phyloP scores from a whole-genome alignment of 164 flowering plant species.

The Vitis labrusca region DNA sequence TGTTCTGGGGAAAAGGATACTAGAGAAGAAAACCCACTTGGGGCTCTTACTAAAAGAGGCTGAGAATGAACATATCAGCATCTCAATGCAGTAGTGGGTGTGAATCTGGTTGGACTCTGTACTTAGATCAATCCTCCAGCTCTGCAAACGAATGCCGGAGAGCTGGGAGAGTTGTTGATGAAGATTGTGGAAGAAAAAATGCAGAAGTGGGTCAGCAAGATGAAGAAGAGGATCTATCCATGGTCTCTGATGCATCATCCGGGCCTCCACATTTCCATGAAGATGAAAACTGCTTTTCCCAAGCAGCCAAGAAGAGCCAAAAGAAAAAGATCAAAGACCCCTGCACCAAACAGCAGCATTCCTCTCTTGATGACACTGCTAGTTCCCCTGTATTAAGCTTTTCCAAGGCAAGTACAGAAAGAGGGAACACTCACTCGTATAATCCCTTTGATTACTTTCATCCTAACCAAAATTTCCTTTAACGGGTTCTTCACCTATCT shows the following conservation, averaged over 20 bases:
- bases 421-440: neutral
- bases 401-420: conserved; percentile 44
- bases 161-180: conserved; percentile 10
- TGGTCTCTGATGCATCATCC: conserved; percentile 98
- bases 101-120: conserved; percentile 90
- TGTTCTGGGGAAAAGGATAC: no score
- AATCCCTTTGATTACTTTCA: no score
- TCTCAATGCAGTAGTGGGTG: conserved; percentile 68
- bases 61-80: conserved; percentile 40
- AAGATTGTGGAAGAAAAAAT: conserved; percentile 16
- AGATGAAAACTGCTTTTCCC: conserved; percentile 37
- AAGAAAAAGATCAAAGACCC: conserved; percentile 27
- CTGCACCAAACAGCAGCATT: conserved; percentile 25
- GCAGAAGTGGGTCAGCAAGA: conserved; percentile 25
- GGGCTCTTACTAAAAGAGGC: neutral
- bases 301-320: conserved; percentile 28
- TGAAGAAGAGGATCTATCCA: conserved; percentile 71
- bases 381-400: conserved; percentile 53
- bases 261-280: conserved; percentile 69
- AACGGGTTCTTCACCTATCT: conserved; percentile 7
- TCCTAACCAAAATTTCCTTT: neutral
- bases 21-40: conserved; percentile 5
- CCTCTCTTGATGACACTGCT: conserved; percentile 79
- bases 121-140: conserved; percentile 54
- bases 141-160: conserved; percentile 30